phyloP scores from a whole-genome alignment of 2,329 filamentous ascomycete species.

The Aureobasidium uvarum region DNA sequence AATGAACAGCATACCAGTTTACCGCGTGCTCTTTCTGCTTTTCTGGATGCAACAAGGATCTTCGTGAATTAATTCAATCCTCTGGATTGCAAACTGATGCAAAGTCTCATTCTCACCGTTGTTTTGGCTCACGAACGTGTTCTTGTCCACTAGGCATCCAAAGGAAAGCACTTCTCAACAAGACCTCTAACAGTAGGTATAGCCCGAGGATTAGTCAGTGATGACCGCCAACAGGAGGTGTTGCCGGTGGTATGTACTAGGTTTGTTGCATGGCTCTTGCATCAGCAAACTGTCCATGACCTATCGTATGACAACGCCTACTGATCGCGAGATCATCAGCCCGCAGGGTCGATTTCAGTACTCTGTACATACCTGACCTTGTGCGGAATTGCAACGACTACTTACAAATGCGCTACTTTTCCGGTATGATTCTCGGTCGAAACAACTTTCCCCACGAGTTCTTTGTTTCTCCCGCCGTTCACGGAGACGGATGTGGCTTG shows the following conservation, averaged over 20 bases:
- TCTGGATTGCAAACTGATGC: not conserved
- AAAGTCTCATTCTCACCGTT: not conserved
- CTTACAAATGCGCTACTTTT: not conserved
- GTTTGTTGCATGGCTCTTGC: slow-evolving; percentile 12
- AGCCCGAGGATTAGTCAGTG: slow-evolving; percentile 19
- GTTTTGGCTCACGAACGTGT: slow-evolving; percentile 16
- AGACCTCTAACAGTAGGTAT: slow-evolving; percentile 18
- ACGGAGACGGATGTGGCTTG: not conserved
- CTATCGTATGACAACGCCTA: slow-evolving; percentile 19
- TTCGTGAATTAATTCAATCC: too few species aligned
- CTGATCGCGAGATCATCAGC: slow-evolving; percentile 14
- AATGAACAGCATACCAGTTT: slow-evolving; percentile 4
- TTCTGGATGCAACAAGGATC: slow-evolving; percentile 3
- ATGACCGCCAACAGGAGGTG: slow-evolving; percentile 15
- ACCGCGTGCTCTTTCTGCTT: not conserved
- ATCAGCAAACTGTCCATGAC: slow-evolving; percentile 3
- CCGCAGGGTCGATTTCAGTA: not conserved
- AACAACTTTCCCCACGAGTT: not conserved
- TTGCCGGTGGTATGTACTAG: slow-evolving; percentile 22
- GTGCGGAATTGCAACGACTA: not conserved
- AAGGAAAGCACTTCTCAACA: slow-evolving; percentile 20
- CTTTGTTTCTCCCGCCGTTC: not conserved
- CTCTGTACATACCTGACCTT: not conserved
- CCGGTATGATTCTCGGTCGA: not conserved
- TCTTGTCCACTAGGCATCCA: slow-evolving; percentile 4